Evolutionary conservation across 352 stramenopile species (phyloP).

Genomic region (Globisporangium orthogonon): DNA sequence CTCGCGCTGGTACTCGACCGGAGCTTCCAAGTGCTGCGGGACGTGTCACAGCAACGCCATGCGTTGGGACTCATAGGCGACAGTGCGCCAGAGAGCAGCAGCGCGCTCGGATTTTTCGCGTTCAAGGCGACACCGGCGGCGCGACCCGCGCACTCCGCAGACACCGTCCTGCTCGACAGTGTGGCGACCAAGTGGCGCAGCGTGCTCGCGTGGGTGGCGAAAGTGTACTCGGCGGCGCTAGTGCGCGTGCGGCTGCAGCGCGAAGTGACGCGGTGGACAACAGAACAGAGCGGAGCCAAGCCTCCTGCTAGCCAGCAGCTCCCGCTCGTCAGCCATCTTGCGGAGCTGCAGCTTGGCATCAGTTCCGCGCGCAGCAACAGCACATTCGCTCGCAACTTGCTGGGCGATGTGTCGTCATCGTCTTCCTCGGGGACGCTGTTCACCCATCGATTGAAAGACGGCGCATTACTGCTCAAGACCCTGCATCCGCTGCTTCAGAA

Average conservation of each 20-base stretch:
- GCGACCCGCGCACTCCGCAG: constrained; percentile 1
- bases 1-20: constrained; percentile 25
- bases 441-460: constrained; percentile 27
- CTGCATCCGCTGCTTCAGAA: constrained; percentile 48
- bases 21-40: constrained; percentile 46
- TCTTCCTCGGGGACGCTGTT: constrained; percentile 9
- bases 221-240: constrained; percentile 15
- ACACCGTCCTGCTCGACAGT: constrained; percentile 15
- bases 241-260: constrained; percentile 27
- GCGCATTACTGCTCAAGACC: constrained; percentile 33
- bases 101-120: constrained; percentile 33
- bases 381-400: constrained; percentile 5
- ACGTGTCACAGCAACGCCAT: constrained; percentile 30
- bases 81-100: not conserved
- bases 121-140: constrained; percentile 25
- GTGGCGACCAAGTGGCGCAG: constrained; percentile 17
- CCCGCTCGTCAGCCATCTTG: constrained; percentile 32
- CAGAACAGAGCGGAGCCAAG: not conserved
- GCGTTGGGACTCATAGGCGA: not conserved
- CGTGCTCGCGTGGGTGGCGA: constrained; percentile 19
- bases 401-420: constrained; percentile 3
- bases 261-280: constrained; percentile 17
- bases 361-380: not conserved
- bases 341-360: constrained; percentile 31
- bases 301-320: constrained; percentile 9